Evolutionary conservation across 768 basidiomycete genomes (phyloP).

Genomic region (Tremella mesenterica): DNA sequence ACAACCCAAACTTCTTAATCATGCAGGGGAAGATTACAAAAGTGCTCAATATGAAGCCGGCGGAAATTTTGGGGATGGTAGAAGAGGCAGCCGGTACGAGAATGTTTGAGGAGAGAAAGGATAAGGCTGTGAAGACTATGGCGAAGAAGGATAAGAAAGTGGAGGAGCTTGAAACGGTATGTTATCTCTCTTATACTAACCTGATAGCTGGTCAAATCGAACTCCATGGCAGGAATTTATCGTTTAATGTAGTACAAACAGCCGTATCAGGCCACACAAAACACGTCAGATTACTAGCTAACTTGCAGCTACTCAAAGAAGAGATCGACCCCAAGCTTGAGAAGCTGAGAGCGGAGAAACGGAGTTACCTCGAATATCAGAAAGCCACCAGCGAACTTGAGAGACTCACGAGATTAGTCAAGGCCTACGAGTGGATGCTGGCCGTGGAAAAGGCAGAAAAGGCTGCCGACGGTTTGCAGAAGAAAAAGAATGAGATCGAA

Average conservation of each 20-base stretch:
- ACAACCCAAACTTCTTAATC: slow-evolving; percentile 98
- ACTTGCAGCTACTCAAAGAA: slow-evolving; percentile 56
- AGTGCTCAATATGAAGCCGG: slow-evolving; percentile 95
- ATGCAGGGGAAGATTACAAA: slow-evolving; percentile 99
- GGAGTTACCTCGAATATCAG: slow-evolving; percentile 78
- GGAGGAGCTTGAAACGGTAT: slow-evolving; percentile 64
- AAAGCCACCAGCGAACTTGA: slow-evolving; percentile 83
- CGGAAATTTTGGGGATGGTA: slow-evolving; percentile 95
- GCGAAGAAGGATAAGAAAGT: slow-evolving; percentile 93
- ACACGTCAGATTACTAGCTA: too few species aligned
- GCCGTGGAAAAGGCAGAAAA: slow-evolving; percentile 42
- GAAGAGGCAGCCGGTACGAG: slow-evolving; percentile 97
- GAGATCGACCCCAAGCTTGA: slow-evolving; percentile 93
- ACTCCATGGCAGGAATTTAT: too few species aligned
- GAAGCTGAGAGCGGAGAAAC: slow-evolving; percentile 78
- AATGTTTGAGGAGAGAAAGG: slow-evolving; percentile 98
- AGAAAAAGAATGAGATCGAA: slow-evolving; percentile 30
- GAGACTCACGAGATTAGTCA: slow-evolving; percentile 65
- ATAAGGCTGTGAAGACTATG: slow-evolving; percentile 93
- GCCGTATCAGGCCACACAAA: too few species aligned
- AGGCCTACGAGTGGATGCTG: slow-evolving; percentile 76
- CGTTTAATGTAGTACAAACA: background rate
- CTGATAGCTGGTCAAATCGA: background rate
- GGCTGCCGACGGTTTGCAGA: slow-evolving; percentile 23
- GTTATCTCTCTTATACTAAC: slow-evolving; percentile 11